Conservation (phyloP, 1,139 yeast genomes). For the Meyerozyma elateridarum region DNA sequence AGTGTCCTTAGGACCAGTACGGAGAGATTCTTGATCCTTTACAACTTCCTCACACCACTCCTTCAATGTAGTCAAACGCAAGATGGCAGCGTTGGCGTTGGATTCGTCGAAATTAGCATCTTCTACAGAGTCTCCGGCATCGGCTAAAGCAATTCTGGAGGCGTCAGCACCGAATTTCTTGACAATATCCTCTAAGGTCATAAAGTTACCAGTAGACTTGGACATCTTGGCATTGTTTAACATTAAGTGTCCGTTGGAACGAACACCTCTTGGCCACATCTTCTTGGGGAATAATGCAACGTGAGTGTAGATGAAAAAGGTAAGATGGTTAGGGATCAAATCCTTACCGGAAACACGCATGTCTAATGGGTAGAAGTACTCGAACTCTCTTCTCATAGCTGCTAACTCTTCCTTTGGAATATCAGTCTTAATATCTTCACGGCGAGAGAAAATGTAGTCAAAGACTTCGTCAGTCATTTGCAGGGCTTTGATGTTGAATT, state of each 20-base stretch:
- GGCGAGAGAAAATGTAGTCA: slow-evolving; percentile 81
- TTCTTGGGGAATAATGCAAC: slow-evolving; percentile 88
- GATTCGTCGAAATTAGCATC: slow-evolving; percentile 98
- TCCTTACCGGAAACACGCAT: slow-evolving; percentile 93
- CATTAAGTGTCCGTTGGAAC: slow-evolving; percentile 93
- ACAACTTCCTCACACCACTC: slow-evolving; percentile 90
- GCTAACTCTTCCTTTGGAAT: slow-evolving; percentile 68
- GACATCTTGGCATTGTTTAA: slow-evolving; percentile 97
- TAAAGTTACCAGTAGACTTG: slow-evolving; percentile 94
- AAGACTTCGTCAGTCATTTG: slow-evolving; percentile 92
- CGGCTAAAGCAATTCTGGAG: slow-evolving; percentile 94
- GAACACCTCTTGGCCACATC: slow-evolving; percentile 91
- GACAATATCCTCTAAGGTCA: slow-evolving; percentile 81
- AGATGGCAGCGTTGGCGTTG: slow-evolving; percentile 94
- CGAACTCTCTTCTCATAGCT: slow-evolving; percentile 85
- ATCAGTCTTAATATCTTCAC: slow-evolving; percentile 52
- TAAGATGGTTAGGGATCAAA: slow-evolving; percentile 93
- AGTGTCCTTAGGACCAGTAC: slow-evolving; percentile 62
- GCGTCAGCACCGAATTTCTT: slow-evolving; percentile 97
- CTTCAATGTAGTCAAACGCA: slow-evolving; percentile 85
- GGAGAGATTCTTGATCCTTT: slow-evolving; percentile 47
- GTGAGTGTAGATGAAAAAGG: slow-evolving; percentile 89
- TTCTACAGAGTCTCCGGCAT: slow-evolving; percentile 96
- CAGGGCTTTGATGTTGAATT: slow-evolving; percentile 69
- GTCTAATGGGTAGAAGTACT: slow-evolving; percentile 92